Conservation (phyloP, 441 rosid species). For the Gossypium schwendimanii region DNA sequence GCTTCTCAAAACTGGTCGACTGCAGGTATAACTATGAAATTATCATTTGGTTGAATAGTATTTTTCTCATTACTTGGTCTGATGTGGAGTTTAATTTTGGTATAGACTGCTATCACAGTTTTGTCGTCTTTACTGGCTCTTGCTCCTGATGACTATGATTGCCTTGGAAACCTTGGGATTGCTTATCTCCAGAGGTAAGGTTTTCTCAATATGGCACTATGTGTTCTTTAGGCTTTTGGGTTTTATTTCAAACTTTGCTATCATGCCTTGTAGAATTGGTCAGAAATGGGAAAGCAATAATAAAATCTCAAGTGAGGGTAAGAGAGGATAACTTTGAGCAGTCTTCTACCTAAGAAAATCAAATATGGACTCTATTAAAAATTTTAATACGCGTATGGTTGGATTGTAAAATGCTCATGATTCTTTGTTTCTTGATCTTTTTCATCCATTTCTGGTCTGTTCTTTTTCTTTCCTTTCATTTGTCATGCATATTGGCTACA, state of each 20-base stretch:
- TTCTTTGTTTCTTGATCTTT: not conserved
- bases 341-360: not conserved
- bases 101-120: conserved; percentile 72
- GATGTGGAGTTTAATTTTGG: conserved; percentile 14
- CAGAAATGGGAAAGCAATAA: not conserved
- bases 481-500: not conserved
- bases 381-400: not conserved
- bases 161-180: conserved; percentile 81
- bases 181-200: conserved; percentile 78
- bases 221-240: not conserved
- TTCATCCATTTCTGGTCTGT: not conserved
- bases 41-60: conserved; percentile 7
- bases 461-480: not conserved
- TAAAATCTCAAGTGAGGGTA: conserved; percentile 1
- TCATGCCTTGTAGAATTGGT: not conserved
- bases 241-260: not conserved
- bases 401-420: not conserved
- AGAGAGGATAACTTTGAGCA: conserved; percentile 8
- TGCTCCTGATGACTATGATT: conserved; percentile 68
- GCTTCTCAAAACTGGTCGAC: conserved; percentile 76
- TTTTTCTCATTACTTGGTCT: conserved; percentile 17
- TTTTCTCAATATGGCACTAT: not conserved
- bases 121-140: conserved; percentile 57
- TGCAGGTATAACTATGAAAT: conserved; percentile 45
- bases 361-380: not conserved